These are phyloP conservation scores for Micractinium conductrix DNA, from an alignment of 139 green algal species.

Conservation along the genomic window DNA sequence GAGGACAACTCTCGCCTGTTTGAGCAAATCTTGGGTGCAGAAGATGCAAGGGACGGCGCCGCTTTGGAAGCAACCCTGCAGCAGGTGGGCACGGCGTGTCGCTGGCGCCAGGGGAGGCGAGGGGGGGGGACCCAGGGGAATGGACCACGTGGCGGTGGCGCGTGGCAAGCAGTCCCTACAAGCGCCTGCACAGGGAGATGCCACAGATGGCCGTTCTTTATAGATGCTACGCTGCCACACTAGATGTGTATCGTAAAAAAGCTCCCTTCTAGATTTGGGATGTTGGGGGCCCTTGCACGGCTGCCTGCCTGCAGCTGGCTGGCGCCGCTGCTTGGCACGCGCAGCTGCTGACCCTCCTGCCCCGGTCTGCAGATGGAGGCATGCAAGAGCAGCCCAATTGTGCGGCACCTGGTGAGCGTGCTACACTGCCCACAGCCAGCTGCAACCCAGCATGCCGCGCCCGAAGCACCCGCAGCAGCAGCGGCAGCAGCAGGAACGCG, in stretches of 20 bases:
- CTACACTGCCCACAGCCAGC: not conserved
- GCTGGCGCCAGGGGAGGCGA: too few species aligned
- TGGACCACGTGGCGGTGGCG: too few species aligned
- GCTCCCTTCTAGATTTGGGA: not conserved
- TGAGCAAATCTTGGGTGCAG: not conserved
- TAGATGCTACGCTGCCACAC: not conserved
- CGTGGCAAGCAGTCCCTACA: too few species aligned
- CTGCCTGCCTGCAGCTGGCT: not conserved
- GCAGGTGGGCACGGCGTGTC: not conserved
- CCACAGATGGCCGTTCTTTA: too few species aligned
- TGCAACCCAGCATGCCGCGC: too few species aligned
- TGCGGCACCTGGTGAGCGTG: not conserved
- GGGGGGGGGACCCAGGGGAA: too few species aligned
- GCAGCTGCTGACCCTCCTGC: not conserved
- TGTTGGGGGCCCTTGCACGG: not conserved
- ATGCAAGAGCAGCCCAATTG: not conserved
- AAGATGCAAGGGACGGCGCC: not conserved
- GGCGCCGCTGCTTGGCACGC: too few species aligned
- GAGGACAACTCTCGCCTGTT: constrained; percentile 8
- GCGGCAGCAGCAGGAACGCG: not conserved
- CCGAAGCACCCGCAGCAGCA: too few species aligned
- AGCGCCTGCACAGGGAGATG: too few species aligned
- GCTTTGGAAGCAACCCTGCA: not conserved
- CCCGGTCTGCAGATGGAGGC: not conserved
- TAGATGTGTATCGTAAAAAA: not conserved